Conservation (phyloP, 441 rosid genomes). For the Brassica hybrid region DNA sequence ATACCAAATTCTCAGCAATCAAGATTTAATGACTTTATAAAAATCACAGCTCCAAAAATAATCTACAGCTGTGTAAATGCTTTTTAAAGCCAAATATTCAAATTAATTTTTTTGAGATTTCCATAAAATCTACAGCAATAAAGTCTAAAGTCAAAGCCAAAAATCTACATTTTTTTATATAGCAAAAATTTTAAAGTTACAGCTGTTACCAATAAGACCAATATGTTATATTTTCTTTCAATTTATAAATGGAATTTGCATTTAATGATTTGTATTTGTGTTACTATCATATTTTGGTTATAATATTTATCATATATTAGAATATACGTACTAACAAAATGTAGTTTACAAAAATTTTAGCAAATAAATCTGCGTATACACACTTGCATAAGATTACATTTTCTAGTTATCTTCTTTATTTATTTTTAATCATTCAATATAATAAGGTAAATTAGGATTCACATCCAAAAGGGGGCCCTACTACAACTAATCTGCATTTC, state of each 20-base stretch:
- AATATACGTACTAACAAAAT: background rate
- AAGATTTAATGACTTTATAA: too few relatives aligned
- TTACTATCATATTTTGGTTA: background rate
- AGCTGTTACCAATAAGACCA: too few relatives aligned
- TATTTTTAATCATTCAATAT: background rate
- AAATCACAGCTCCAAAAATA: too few relatives aligned
- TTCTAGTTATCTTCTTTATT: background rate
- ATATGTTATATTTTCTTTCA: background rate
- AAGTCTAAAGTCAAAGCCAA: too few relatives aligned
- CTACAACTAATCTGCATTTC: slow-evolving; percentile 25
- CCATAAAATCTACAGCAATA: too few relatives aligned
- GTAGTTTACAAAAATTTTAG: background rate
- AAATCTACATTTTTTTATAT: too few relatives aligned
- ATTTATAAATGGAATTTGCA: background rate
- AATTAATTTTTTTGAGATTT: too few relatives aligned
- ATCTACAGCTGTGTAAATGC: too few relatives aligned
- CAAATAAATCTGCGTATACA: background rate
- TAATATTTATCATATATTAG: background rate
- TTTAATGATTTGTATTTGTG: slow-evolving; percentile 1
- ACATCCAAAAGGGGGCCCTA: slow-evolving; percentile 13
- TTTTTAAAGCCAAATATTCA: too few relatives aligned
- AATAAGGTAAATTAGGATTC: slow-evolving; percentile 1
- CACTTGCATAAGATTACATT: background rate
- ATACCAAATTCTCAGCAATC: too few relatives aligned
- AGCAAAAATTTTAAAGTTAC: too few relatives aligned